phyloP scores from a whole-genome alignment of 163 green algal species.

The Botryococcus braunii region DNA sequence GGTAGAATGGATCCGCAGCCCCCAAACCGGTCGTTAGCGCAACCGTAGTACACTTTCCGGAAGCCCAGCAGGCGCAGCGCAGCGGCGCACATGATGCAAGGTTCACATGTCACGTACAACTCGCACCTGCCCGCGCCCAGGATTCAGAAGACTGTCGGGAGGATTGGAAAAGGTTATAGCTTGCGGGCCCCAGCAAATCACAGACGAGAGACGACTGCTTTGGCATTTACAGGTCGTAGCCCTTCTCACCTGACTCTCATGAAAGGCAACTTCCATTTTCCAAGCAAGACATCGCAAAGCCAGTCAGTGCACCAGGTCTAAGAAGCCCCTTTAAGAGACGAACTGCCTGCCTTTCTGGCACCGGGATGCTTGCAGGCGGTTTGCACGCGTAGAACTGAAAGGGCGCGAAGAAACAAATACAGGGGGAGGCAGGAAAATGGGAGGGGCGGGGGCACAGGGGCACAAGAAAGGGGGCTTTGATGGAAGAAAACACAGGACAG shows the following conservation, averaged over 20 bases:
- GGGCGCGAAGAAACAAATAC: too few species aligned
- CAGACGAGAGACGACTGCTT: background rate
- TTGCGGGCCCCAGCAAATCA: slow-evolving; percentile 2
- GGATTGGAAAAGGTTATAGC: background rate
- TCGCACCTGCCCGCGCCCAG: slow-evolving; percentile 33
- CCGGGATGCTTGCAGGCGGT: too few species aligned
- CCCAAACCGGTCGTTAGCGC: slow-evolving; percentile 89
- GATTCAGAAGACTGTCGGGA: too few species aligned
- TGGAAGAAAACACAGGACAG: background rate
- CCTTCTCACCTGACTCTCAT: background rate
- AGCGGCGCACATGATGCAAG: slow-evolving; percentile 96
- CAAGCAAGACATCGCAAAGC: background rate
- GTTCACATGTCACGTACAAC: slow-evolving; percentile 89
- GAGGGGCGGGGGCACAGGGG: too few species aligned
- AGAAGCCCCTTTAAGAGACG: too few species aligned
- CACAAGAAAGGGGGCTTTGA: background rate
- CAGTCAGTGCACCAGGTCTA: too few species aligned
- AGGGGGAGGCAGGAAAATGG: too few species aligned
- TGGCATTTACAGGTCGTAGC: background rate
- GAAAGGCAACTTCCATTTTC: background rate
- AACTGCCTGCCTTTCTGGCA: too few species aligned
- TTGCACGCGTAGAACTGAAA: too few species aligned
- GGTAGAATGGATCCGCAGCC: slow-evolving; percentile 81
- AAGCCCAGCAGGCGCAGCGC: slow-evolving; percentile 75
- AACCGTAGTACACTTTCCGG: slow-evolving; percentile 69